Base-by-base conservation (phyloP, 2,329 filamentous ascomycete genomes). In the Fusarium armeniacum region DNA sequence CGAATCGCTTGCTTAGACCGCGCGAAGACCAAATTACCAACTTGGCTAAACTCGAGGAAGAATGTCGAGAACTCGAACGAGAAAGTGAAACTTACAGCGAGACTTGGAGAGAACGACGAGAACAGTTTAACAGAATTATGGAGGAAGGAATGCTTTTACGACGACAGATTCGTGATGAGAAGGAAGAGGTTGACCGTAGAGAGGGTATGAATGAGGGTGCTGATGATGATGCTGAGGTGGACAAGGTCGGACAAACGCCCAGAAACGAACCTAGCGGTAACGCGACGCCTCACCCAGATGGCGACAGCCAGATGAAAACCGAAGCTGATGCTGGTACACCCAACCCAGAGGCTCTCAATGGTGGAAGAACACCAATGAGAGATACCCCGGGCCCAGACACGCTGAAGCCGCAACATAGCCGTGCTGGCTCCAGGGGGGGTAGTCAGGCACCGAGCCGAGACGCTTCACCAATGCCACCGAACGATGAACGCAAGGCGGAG, bases 131-230 rank as follows among this genome's bases (percentile, higher is more conserved):
- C 61, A 87, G 89, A 58, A 94, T 98, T 75, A 92, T 97, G 77
- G 92, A 94, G 63, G 95, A 98, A 82, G 93, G 93, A n/a, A 92
- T 92, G 87, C 86, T 93, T 69, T 86, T 98, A 78, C 85, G 94
- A 61, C 86, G 93, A 50, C 85, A 97, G 78, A 97, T 98, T 76
- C 90, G 94, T 65, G 94, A 97, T 76, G 95, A 98, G 84, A 97
- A 97, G 81, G 94, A 97, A 78, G 94, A 97, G 80, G 93, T 96
- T 0, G 94, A 97, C 80, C 85, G 93, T 43, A 87, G 93, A 57
- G 93, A 97, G 79, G 93, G 93, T 32, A 93, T 93, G 89, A 87
- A 89, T 59, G 89, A 89, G 69, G 90, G 89, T 49, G 87, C 84
- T 18, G 90, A 90, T 71, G 89, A 90, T 32, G 84, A 85, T 16